These are phyloP conservation scores for Agrostemma githago DNA, from an alignment of 148 eudicot genomes.

Conservation along the genomic window DNA sequence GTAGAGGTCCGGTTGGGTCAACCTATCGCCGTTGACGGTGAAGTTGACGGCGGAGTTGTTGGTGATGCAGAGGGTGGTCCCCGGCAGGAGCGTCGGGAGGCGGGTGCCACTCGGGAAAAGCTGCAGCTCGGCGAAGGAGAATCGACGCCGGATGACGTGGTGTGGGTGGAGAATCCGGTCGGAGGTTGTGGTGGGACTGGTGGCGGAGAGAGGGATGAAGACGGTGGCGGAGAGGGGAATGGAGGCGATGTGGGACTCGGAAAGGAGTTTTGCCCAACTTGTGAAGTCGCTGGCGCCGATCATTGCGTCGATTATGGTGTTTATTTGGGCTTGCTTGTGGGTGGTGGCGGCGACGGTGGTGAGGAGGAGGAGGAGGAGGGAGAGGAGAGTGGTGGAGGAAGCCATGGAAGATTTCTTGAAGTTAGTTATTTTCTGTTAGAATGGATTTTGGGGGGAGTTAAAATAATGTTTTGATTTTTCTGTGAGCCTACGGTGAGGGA, in stretches of 20 bases:
- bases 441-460: neutral
- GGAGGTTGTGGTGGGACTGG: neutral
- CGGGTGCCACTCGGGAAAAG: neutral
- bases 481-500: too few relatives aligned
- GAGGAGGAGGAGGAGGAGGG: neutral
- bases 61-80: neutral
- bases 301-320: neutral
- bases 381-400: neutral
- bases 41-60: neutral
- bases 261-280: neutral
- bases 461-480: too few relatives aligned
- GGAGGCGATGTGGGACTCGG: neutral
- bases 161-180: neutral
- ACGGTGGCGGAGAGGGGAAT: slow-evolving; percentile 4
- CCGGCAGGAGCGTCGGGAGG: neutral
- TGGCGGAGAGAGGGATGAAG: neutral
- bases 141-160: neutral
- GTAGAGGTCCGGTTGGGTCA: neutral
- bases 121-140: neutral
- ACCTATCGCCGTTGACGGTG: neutral
- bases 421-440: slow-evolving; percentile 4
- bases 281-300: neutral
- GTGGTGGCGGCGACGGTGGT: neutral
- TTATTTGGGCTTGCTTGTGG: neutral
- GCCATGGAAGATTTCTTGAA: slow-evolving; percentile 3